These are phyloP conservation scores for Candida xyloterini DNA, from an alignment of 805 yeast species.

Conservation along the genomic window DNA sequence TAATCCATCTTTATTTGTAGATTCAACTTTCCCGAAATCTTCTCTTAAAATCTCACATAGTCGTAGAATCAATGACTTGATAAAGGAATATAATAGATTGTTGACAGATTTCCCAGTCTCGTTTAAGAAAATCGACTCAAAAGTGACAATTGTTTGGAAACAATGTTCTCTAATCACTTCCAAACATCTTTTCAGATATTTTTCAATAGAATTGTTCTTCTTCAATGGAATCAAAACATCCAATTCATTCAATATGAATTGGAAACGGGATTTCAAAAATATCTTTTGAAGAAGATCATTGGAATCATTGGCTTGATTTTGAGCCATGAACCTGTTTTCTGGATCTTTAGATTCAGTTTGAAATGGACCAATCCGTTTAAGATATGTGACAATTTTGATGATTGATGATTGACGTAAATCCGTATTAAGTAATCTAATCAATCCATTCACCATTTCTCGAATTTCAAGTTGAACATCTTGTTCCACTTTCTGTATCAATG, in stretches of 20 bases:
- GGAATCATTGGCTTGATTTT: constrained; percentile 1
- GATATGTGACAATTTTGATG: constrained; percentile 72
- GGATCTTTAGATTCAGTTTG: constrained; percentile 10
- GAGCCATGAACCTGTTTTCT: constrained; percentile 8
- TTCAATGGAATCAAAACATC: constrained; percentile 54
- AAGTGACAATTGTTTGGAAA: constrained; percentile 67
- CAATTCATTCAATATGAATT: constrained; percentile 62
- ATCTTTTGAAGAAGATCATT: constrained; percentile 47
- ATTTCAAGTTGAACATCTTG: constrained; percentile 54
- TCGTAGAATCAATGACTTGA: constrained; percentile 32
- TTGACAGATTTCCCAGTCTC: constrained; percentile 27
- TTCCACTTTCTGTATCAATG: constrained; percentile 49
- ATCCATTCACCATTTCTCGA: constrained; percentile 59
- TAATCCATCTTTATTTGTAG: constrained; percentile 56
- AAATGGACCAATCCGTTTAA: constrained; percentile 64
- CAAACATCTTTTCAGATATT: constrained; percentile 71
- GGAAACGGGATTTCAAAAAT: constrained; percentile 63
- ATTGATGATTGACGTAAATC: constrained; percentile 76
- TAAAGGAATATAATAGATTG: constrained; percentile 37
- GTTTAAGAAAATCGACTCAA: constrained; percentile 57
- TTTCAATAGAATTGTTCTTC: constrained; percentile 48
- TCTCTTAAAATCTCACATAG: constrained; percentile 31
- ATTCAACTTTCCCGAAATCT: constrained; percentile 36
- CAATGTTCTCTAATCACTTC: constrained; percentile 85
- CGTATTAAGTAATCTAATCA: constrained; percentile 67